These are phyloP conservation scores for Phaeotremella fagi DNA, from an alignment of 768 basidiomycete genomes.

Conservation along the genomic window DNA sequence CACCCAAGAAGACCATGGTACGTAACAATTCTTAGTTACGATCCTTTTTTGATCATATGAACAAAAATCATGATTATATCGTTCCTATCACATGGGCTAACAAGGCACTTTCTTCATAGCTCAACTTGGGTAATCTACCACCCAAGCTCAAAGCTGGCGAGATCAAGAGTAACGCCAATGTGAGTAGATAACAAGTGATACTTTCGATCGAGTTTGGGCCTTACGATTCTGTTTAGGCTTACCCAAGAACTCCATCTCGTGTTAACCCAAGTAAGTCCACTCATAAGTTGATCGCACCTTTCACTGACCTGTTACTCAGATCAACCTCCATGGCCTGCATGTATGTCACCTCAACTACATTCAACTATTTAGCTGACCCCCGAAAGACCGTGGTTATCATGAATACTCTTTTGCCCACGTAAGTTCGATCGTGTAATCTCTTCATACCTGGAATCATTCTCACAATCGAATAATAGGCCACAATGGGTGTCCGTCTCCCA, in stretches of 20 bases:
- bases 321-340: slow-evolving; percentile 52
- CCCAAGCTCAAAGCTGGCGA: slow-evolving; percentile 49
- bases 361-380: not conserved
- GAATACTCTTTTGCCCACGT: slow-evolving; percentile 50
- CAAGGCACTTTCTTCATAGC: slow-evolving; percentile 14
- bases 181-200: slow-evolving; percentile 7
- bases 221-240: slow-evolving; percentile 16
- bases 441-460: not conserved
- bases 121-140: slow-evolving; percentile 49
- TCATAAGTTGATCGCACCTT: not conserved
- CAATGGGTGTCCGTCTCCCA: slow-evolving; percentile 92
- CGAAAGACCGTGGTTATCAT: slow-evolving; percentile 50
- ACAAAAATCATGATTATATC: not conserved
- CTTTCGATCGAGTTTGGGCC: not conserved
- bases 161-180: slow-evolving; percentile 38
- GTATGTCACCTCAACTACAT: slow-evolving; percentile 27
- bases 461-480: slow-evolving; percentile 57
- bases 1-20: slow-evolving; percentile 41
- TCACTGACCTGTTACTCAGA: slow-evolving; percentile 33
- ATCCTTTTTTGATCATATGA: not conserved
- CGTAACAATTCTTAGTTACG: too few species aligned
- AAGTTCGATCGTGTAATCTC: slow-evolving; percentile 1
- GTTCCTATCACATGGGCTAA: not conserved
- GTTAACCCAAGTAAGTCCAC: slow-evolving; percentile 48
- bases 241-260: slow-evolving; percentile 49